These are phyloP conservation scores for Podospora pseudoanserina DNA, from an alignment of 495 filamentous ascomycete species.

Conservation along the genomic window DNA sequence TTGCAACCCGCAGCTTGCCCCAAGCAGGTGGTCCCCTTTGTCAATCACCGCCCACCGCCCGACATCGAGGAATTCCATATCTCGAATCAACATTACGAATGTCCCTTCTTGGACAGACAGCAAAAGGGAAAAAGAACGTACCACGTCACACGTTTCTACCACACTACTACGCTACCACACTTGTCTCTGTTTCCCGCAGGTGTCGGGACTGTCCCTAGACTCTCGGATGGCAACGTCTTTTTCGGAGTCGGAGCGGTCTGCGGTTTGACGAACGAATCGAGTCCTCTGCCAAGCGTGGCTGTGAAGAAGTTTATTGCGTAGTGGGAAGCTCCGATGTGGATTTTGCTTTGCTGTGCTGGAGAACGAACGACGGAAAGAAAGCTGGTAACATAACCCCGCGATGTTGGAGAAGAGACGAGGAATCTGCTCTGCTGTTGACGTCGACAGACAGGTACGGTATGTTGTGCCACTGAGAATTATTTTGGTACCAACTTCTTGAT, in stretches of 20 bases:
- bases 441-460: neutral
- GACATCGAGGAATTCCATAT: neutral
- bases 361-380: neutral
- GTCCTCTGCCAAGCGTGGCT: neutral
- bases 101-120: neutral
- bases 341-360: neutral
- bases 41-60: neutral
- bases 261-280: neutral
- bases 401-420: neutral
- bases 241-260: conserved; percentile 1
- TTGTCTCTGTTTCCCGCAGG: neutral
- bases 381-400: neutral
- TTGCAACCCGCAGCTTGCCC: neutral
- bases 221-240: neutral
- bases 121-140: neutral
- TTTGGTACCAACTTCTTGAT: neutral
- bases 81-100: neutral
- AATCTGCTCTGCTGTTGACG: neutral
- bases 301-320: conserved; percentile 3
- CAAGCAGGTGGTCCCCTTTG: neutral
- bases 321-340: neutral
- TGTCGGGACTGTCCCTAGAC: neutral
- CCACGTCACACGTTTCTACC: neutral
- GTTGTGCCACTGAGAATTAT: neutral
- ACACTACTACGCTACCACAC: neutral